Percentiles rank a stretch among this genome's conserved stretches.
phyloP scores from a whole-genome alignment of 2,329 filamentous ascomycete species.

The Cladophialophora psammophila region DNA sequence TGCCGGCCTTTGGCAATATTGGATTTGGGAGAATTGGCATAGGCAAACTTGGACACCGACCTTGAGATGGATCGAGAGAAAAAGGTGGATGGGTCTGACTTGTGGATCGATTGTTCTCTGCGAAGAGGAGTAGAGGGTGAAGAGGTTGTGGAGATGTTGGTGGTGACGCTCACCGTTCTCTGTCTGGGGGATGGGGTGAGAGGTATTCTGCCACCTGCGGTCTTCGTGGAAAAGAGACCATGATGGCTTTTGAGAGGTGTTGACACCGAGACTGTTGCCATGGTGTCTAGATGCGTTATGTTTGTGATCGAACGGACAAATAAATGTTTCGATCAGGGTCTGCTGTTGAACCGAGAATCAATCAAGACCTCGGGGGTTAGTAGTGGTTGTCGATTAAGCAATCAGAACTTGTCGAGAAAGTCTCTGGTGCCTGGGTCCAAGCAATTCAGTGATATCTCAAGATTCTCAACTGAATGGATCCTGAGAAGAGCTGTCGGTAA shows the following conservation, averaged over 20 bases:
- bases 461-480: slow-evolving; percentile 50
- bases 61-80: slow-evolving; percentile 70
- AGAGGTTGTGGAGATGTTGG: slow-evolving; percentile 61
- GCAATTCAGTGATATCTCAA: slow-evolving; percentile 46
- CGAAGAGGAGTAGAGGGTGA: slow-evolving; percentile 80
- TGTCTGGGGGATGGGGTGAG: slow-evolving; percentile 87
- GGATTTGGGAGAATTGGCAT: slow-evolving; percentile 92
- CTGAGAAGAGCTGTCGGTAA: slow-evolving; percentile 42
- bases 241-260: slow-evolving; percentile 95
- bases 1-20: slow-evolving; percentile 81
- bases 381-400: slow-evolving; percentile 46
- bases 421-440: slow-evolving; percentile 43
- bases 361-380: slow-evolving; percentile 45
- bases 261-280: slow-evolving; percentile 83
- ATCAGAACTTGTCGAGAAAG: slow-evolving; percentile 44
- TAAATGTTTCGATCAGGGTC: slow-evolving; percentile 56
- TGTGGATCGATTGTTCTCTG: slow-evolving; percentile 75
- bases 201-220: slow-evolving; percentile 92
- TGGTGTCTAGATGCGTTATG: slow-evolving; percentile 57
- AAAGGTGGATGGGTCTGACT: slow-evolving; percentile 75
- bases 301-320: slow-evolving; percentile 55
- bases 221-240: slow-evolving; percentile 89
- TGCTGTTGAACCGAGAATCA: slow-evolving; percentile 39
- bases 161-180: slow-evolving; percentile 58
- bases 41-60: slow-evolving; percentile 65